Base-by-base conservation (phyloP, 2,329 filamentous ascomycete genomes). In the Monosporascus ibericus region DNA sequence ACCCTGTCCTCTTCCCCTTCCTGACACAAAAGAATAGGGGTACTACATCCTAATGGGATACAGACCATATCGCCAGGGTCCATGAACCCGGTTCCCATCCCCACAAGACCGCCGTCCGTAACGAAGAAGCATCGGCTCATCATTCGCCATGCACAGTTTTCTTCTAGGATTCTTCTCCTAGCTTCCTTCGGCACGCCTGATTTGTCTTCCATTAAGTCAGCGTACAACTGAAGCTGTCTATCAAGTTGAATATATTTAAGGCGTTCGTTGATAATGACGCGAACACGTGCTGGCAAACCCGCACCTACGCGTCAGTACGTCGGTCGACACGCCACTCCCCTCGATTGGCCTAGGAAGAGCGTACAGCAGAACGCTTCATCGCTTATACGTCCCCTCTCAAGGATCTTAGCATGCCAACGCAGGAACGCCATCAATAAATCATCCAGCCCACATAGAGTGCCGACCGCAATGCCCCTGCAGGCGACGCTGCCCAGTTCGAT, bases 371-470 rank as follows among this genome's bases (percentile, higher is more conserved):
- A 69, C 2, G 52, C 56, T 9, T 68, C 20, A 6, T 49, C 44
- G 3, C 48, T 24, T 2, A 52, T 36, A 4, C 36, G n/a, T 6
- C 51, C 44, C 6, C 55, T 34, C 2, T 59, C 51, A 6, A 68
- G 48, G 0, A 70, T 39, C n/a, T 64, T 49, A 5, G 66, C 63
- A 20, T 64, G 57, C 69, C 68, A 71, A 24, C 70, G 62, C 1
- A 70, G 46, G 44, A 72, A 71, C 0, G 67, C 67, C 62, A 69
- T 70, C n/a, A 72, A 56, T n/a, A 63, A 68, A 48, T 70, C 65
- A 5, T 61, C 61, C 17, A 62, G 7, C 0, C 57, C 61, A 49
- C 61, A 66, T 0, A 62, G 53, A 1, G 65, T 66, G 2, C 61
- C 63, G 22, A 70, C 65, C 1, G 65, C 53, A 18, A 65, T 58